A percentile compares a stretch with the other conserved stretches of the same genome.
Evolutionary conservation across 352 stramenopile species (phyloP).

Genomic region (Phytophthora citrophthora): DNA sequence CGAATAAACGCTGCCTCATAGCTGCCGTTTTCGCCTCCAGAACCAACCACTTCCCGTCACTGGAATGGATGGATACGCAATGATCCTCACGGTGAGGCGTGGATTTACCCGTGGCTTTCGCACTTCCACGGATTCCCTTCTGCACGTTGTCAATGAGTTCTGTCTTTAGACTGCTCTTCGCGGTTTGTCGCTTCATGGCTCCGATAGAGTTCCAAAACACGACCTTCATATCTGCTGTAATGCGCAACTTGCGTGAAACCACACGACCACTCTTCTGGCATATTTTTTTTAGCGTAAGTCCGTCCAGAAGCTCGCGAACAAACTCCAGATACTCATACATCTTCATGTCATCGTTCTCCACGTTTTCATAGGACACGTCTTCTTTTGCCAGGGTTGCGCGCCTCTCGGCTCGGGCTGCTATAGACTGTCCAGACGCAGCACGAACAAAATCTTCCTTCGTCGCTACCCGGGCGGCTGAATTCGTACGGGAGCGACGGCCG

Average conservation of each 20-base stretch:
- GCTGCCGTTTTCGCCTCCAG: slow-evolving; percentile 60
- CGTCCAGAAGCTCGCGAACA: slow-evolving; percentile 63
- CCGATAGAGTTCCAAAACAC: slow-evolving; percentile 68
- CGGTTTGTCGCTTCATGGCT: slow-evolving; percentile 46
- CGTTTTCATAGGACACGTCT: slow-evolving; percentile 71
- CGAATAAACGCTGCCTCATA: slow-evolving; percentile 49
- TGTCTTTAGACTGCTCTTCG: slow-evolving; percentile 59
- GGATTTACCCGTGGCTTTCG: slow-evolving; percentile 11
- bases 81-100: slow-evolving; percentile 20
- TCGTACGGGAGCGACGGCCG: slow-evolving; percentile 3
- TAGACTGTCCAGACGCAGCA: slow-evolving; percentile 47
- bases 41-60: slow-evolving; percentile 54
- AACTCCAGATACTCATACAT: slow-evolving; percentile 82
- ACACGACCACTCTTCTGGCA: slow-evolving; percentile 68
- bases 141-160: slow-evolving; percentile 53
- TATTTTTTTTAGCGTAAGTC: slow-evolving; percentile 66
- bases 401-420: slow-evolving; percentile 55
- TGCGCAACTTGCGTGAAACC: slow-evolving; percentile 64
- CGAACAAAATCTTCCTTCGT: slow-evolving; percentile 41
- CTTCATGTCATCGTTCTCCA: slow-evolving; percentile 65
- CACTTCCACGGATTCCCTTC: slow-evolving; percentile 49
- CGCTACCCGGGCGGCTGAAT: slow-evolving; percentile 1
- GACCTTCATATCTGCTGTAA: slow-evolving; percentile 50
- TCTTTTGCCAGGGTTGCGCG: slow-evolving; percentile 49
- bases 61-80: slow-evolving; percentile 57